Evolutionary conservation across 495 filamentous ascomycete species (phyloP).

Genomic region (Physcia stellaris): DNA sequence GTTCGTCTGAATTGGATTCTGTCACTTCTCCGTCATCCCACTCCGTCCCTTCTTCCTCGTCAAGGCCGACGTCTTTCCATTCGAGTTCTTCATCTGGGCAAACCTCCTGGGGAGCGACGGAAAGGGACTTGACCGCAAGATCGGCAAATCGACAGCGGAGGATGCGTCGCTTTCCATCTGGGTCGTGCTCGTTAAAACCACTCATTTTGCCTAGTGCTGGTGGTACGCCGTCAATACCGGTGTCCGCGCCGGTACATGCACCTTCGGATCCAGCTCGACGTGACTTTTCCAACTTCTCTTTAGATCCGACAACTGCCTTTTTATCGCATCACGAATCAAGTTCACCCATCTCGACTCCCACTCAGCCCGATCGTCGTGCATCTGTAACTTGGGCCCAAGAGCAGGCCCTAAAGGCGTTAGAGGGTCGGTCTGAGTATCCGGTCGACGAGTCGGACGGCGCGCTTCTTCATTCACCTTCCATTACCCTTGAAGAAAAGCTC

Average conservation of each 20-base stretch:
- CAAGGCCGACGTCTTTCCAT: conserved; percentile 13
- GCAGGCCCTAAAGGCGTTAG: conserved; percentile 17
- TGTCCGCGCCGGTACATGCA: conserved; percentile 16
- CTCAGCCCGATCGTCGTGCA: conserved; percentile 4
- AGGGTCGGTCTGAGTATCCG: conserved; percentile 11
- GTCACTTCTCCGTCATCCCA: too few relatives aligned
- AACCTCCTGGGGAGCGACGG: conserved; percentile 5
- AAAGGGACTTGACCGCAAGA: conserved; percentile 6
- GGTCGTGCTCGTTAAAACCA: conserved; percentile 23
- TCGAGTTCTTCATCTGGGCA: conserved; percentile 14
- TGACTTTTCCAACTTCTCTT: conserved; percentile 7
- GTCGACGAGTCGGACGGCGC: not conserved
- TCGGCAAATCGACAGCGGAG: conserved; percentile 14
- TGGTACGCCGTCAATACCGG: conserved; percentile 11
- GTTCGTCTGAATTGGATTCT: not conserved
- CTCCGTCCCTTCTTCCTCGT: conserved; percentile 14
- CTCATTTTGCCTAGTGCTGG: conserved; percentile 20
- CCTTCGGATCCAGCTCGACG: conserved; percentile 4
- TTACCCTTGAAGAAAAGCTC: too few relatives aligned
- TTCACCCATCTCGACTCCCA: conserved; percentile 11
- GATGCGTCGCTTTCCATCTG: conserved; percentile 26
- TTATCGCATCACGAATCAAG: conserved; percentile 9
- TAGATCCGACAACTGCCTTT: conserved; percentile 13
- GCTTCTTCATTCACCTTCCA: not conserved
- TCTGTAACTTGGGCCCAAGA: conserved; percentile 14